Evolutionary conservation across 345 rosid genomes (phyloP).

Genomic region (Iberis pinnata): DNA sequence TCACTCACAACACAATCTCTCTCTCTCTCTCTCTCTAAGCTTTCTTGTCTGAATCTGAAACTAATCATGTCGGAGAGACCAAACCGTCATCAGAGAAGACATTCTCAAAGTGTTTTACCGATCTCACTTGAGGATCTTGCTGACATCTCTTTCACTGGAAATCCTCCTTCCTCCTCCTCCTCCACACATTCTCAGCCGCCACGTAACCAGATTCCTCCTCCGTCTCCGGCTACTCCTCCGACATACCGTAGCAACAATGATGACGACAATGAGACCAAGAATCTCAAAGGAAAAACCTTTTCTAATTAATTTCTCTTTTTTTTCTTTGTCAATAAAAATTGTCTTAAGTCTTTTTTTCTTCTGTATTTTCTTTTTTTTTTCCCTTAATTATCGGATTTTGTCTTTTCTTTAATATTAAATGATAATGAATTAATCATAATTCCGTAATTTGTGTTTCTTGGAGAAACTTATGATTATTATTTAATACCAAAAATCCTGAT

Average conservation of each 20-base stretch:
- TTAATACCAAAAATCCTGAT: no score
- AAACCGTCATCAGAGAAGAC: conserved; percentile 32
- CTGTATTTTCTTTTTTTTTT: background rate
- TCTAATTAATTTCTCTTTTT: conserved; percentile 18
- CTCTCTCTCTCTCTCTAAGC: background rate
- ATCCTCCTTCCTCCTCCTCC: conserved; percentile 19
- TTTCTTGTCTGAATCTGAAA: conserved; percentile 17
- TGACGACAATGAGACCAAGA: conserved; percentile 17
- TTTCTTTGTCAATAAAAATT: background rate
- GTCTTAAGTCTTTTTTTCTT: background rate
- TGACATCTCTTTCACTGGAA: conserved; percentile 14
- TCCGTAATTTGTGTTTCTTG: background rate
- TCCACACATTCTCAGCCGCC: conserved; percentile 21
- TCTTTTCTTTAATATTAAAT: background rate
- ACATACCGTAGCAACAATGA: conserved; percentile 8
- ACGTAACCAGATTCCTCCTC: conserved; percentile 30
- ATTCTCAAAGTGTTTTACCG: conserved; percentile 26
- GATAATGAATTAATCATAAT: conserved; percentile 15
- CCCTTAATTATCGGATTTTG: conserved; percentile 15
- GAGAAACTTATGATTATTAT: background rate
- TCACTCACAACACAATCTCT: no score
- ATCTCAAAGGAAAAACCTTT: conserved; percentile 15
- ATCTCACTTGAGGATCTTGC: conserved; percentile 28
- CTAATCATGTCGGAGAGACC: conserved; percentile 35
- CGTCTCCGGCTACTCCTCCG: conserved; percentile 29